Evolutionary conservation across 768 basidiomycete species (phyloP), one percentile per base, ranked within the genome.

Genomic region (Boletus edulis): DNA sequence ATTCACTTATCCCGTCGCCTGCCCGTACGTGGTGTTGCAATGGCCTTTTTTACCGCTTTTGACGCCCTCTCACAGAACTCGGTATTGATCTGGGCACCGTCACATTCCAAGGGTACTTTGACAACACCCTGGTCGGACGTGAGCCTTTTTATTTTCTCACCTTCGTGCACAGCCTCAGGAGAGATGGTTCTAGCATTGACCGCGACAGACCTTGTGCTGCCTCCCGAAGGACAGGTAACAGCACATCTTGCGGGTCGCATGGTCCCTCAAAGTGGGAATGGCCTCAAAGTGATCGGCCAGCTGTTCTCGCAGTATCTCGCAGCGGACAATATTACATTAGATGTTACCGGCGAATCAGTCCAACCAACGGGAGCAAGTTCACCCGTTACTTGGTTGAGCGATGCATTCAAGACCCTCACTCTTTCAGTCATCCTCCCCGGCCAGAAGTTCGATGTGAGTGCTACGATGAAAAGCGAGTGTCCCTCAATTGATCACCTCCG

Each of bases 61-160:
- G 31, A 72, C 57, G 46, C 32, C 31, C 29, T 46, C 56, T 55
- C 48, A 38, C 69, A 83, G 84, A 89, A 64, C 72, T 90, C 32
- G 87, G 87, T 31, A 85, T 90, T 52, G 78, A 85, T 57, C 73
- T 89, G 40, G 87, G 87, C 11, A 81, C 77, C 3, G 83, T 84
- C 32, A 76, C 75, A 5, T 89, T 89, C 76, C 74, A 81, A 53
- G 73, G 81, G 11, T 84, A 76, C 71, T 89, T 85, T 68, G 71
- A 82, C 49, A 75, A 77, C 47, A 75, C 73, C 11, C 63, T 76
- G 34, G 72, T 89, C 58, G 87, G 87, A 46, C 86, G 86, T 85
- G 69, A 75, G 85, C 69, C 12, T 22, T 24, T 43, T 18, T 18
- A 31, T 46, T 24, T 38, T 20, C 15, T 44, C 17, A 12, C 22